phyloP scores from a whole-genome alignment of 176 grass and related monocot species.

The Rhynchospora tenuis region DNA sequence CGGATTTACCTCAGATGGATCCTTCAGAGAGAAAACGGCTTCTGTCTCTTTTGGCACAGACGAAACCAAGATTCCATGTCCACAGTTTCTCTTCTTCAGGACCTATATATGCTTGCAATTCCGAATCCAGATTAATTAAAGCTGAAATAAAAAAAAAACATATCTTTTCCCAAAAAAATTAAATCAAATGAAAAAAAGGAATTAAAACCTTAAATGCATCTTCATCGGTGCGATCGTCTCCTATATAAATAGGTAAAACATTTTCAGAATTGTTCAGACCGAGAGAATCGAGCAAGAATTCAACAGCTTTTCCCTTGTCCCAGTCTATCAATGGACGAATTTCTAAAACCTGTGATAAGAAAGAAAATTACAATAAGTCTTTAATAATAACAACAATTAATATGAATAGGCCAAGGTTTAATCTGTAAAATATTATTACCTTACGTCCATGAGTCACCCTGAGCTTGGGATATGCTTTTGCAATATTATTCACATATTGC shows the following conservation, averaged over 20 bases:
- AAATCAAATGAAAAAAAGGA: background rate
- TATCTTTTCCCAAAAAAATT: background rate
- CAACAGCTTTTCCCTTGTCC: conserved; percentile 94
- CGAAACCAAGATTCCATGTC: conserved; percentile 76
- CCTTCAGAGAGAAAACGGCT: conserved; percentile 80
- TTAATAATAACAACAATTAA: background rate
- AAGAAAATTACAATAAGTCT: background rate
- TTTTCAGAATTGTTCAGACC: conserved; percentile 37
- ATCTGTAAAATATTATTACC: conserved; percentile 27
- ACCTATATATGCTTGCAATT: conserved; percentile 27
- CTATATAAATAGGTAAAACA: conserved; percentile 88
- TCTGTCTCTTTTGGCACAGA: conserved; percentile 67
- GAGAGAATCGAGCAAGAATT: conserved; percentile 80
- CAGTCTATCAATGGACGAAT: conserved; percentile 87
- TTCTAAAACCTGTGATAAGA: conserved; percentile 76
- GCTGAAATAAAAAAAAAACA: background rate
- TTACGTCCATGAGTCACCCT: conserved; percentile 81
- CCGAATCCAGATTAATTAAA: background rate
- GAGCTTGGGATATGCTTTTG: conserved; percentile 60
- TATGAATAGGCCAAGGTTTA: background rate
- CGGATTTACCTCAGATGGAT: conserved; percentile 63
- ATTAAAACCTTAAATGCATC: conserved; percentile 82
- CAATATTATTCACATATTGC: conserved; percentile 37
- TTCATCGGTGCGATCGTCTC: conserved; percentile 88
- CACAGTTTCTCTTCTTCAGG: conserved; percentile 47